Evolutionary conservation across 2,329 filamentous ascomycete genomes (phyloP).

Genomic region (Beauveria sp.): DNA sequence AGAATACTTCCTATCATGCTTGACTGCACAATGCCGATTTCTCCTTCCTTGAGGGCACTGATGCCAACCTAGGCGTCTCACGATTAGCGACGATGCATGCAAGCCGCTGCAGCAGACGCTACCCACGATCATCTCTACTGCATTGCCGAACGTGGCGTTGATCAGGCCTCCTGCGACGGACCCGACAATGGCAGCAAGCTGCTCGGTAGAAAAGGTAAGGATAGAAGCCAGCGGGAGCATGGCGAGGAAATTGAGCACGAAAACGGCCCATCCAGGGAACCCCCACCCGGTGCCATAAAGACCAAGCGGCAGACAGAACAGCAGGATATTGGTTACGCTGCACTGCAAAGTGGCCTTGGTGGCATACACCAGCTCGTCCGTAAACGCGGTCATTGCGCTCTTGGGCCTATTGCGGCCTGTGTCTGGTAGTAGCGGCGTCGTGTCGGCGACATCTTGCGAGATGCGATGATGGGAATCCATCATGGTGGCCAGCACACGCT

Average conservation of each 20-base stretch:
- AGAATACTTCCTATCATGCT: conserved; percentile 12
- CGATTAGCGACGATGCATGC: not conserved
- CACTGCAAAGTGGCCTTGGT: conserved; percentile 10
- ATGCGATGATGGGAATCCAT: not conserved
- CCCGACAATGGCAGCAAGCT: conserved; percentile 51
- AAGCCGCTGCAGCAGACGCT: not conserved
- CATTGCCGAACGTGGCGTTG: conserved; percentile 61
- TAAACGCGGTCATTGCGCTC: not conserved
- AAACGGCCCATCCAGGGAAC: conserved; percentile 40
- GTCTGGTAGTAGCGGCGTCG: conserved; percentile 1
- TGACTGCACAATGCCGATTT: conserved; percentile 10
- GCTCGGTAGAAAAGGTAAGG: conserved; percentile 57
- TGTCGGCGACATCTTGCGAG: not conserved
- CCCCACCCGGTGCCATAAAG: conserved; percentile 45
- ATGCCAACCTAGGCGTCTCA: conserved; percentile 3
- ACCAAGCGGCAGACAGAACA: conserved; percentile 57
- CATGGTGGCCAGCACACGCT: not conserved
- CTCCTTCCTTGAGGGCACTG: conserved; percentile 11
- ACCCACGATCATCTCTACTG: conserved; percentile 53
- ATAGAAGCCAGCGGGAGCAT: conserved; percentile 56
- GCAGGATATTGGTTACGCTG: conserved; percentile 40
- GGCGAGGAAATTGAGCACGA: conserved; percentile 56
- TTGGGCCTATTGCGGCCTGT: not conserved
- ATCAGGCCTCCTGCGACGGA: conserved; percentile 55
- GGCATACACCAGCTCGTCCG: conserved; percentile 8